Evolutionary conservation across 768 basidiomycete genomes (phyloP).

Genomic region (Guyanaporus albipodus): DNA sequence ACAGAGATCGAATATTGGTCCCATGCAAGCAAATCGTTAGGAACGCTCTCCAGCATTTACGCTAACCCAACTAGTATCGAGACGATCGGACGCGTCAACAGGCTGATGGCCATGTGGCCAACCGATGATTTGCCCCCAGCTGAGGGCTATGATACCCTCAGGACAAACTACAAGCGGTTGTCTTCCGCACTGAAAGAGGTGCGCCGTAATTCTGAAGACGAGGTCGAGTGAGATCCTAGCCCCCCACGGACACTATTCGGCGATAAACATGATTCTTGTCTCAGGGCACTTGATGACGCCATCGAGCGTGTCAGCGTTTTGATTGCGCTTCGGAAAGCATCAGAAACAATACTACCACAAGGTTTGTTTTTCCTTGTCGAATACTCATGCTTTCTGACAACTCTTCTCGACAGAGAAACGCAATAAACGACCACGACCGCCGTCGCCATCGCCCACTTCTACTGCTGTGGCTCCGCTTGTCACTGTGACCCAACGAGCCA

Average conservation of each 20-base stretch:
- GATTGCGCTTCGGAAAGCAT: slow-evolving; percentile 68
- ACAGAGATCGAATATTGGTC: slow-evolving; percentile 77
- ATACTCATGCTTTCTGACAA: slow-evolving; percentile 1
- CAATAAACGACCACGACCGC: slow-evolving; percentile 66
- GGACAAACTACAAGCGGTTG: slow-evolving; percentile 60
- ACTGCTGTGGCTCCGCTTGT: slow-evolving; percentile 34
- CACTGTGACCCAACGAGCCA: slow-evolving; percentile 15
- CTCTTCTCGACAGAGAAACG: slow-evolving; percentile 54
- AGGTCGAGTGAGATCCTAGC: slow-evolving; percentile 50
- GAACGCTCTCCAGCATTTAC: slow-evolving; percentile 51
- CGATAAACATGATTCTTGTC: slow-evolving; percentile 7
- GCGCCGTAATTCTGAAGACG: slow-evolving; percentile 52
- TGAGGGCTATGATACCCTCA: slow-evolving; percentile 64
- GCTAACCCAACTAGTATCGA: slow-evolving; percentile 48
- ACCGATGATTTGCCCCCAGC: slow-evolving; percentile 63
- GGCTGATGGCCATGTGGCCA: slow-evolving; percentile 68
- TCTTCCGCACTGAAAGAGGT: slow-evolving; percentile 60
- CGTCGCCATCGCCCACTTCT: slow-evolving; percentile 63
- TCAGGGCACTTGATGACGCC: slow-evolving; percentile 67
- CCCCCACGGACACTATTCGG: background rate
- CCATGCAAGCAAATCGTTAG: slow-evolving; percentile 59
- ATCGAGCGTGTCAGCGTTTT: slow-evolving; percentile 67
- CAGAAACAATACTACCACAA: slow-evolving; percentile 53
- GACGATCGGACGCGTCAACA: slow-evolving; percentile 68
- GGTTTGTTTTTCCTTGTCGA: slow-evolving; percentile 37